Conservation (phyloP, 331 rosid species). For the Ulmus americana region DNA sequence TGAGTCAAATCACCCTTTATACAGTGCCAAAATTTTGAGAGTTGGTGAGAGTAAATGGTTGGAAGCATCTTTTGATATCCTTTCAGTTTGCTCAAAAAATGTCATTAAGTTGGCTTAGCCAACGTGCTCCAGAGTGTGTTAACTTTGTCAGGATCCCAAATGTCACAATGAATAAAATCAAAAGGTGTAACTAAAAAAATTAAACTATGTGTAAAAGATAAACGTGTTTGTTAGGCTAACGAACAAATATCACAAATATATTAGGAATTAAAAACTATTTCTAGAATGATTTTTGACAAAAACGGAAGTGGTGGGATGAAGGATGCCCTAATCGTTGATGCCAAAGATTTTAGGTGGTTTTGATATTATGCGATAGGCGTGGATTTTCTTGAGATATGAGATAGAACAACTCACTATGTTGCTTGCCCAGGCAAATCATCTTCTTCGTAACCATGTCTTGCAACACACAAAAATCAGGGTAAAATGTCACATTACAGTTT, state of each 20-base stretch:
- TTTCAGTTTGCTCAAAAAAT: too few species aligned
- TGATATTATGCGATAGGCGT: not conserved
- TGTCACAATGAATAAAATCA: conserved; percentile 7
- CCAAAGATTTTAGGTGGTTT: not conserved
- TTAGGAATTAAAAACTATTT: not conserved
- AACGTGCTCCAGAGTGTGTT: not conserved
- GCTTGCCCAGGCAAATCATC: too few species aligned
- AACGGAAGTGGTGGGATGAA: not conserved
- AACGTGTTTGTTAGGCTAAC: not conserved
- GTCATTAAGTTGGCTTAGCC: too few species aligned
- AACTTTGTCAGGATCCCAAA: conserved; percentile 1
- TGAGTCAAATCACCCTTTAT: too few species aligned
- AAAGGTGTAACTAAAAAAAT: too few species aligned
- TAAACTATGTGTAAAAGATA: conserved; percentile 5
- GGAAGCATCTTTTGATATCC: too few species aligned
- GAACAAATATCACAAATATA: conserved; percentile 2
- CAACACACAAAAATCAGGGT: too few species aligned
- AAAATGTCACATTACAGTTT: too few species aligned
- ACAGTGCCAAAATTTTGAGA: too few species aligned
- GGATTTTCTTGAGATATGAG: not conserved
- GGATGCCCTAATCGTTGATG: not conserved
- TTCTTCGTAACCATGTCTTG: too few species aligned
- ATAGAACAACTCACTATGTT: not conserved
- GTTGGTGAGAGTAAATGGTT: too few species aligned
- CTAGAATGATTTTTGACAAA: not conserved